A percentile compares a stretch with the other conserved stretches of the same genome.
Evolutionary conservation across 768 basidiomycete species (phyloP).

Genomic region (Boletus insuetus): DNA sequence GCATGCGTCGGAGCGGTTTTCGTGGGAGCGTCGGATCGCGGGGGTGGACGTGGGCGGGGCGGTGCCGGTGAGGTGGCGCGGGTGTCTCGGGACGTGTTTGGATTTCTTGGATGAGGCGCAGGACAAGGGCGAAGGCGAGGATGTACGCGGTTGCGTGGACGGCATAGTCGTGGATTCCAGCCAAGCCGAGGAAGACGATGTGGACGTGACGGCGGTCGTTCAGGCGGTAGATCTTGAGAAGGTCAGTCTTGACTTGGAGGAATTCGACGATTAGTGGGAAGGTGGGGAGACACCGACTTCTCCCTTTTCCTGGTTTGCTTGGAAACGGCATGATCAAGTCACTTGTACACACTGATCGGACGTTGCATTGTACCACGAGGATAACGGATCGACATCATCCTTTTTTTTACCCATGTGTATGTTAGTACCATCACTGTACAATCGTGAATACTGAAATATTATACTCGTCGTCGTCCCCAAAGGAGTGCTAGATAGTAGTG

Average conservation of each 20-base stretch:
- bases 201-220: conserved; percentile 18
- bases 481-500: no score
- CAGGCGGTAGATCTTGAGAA: conserved; percentile 20
- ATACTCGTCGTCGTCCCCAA: no score
- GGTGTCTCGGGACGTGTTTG: conserved; percentile 63
- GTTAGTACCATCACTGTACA: neutral
- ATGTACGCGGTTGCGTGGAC: neutral
- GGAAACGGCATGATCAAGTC: neutral
- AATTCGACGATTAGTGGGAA: conserved; percentile 22
- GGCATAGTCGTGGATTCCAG: neutral
- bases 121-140: neutral
- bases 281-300: neutral
- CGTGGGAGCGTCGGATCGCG: conserved; percentile 60
- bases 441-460: no score
- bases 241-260: conserved; percentile 21
- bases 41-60: conserved; percentile 49
- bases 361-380: conserved; percentile 8
- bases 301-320: neutral
- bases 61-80: conserved; percentile 66
- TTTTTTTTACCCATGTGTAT: conserved; percentile 1
- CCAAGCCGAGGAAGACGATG: neutral
- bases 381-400: neutral
- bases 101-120: conserved; percentile 46
- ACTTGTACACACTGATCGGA: neutral
- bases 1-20: conserved; percentile 59